Base-by-base conservation (phyloP, 768 basidiomycete genomes). In the Mycena maculata region DNA sequence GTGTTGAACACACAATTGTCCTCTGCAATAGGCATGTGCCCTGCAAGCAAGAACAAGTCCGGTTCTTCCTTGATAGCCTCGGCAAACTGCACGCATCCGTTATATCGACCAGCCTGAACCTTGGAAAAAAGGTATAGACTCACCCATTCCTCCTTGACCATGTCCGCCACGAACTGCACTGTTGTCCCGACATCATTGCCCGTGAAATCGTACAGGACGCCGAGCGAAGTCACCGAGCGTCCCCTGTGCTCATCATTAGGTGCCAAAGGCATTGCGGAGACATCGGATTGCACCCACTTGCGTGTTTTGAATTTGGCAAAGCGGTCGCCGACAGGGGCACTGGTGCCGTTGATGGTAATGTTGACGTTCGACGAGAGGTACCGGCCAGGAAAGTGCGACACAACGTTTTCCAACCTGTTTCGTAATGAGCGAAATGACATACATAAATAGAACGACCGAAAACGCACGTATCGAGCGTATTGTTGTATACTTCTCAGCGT, bases 141-240 rank as follows among this genome's bases (percentile, higher is more conserved):
- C 63, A 89, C 90, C 92, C 95, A 97, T 5, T 77, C 38, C 74
- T 95, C 94, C 65, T 91, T 88, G 44, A 94, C 89, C 90, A 96
- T 91, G 44, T 88, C 82, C 15, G 78, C 84, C 3, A 93, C 91
- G 39, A 79, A 80, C 71, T 94, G 94, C 18, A 96, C 91, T 1
- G 90, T 90, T 7, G 92, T 93, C 65, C 91, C 91, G 47, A 77
- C 71, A 44, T 84, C 88, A 71, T 94, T 92, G 55, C 88, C 88
- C 0, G 85, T 88, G 75, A 94, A 96, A 75, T 94, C 85, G 65
- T 79, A 96, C 15, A 96, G 76, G 28, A 95, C 90, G 7, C 94
- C 95, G 15, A 96, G 83, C 2, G 94, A 86, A 0, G 93, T 95
- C 31, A 96, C 89, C 44, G 80, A 85, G 45, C 90, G 85, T 23